Conservation (phyloP, 202 grass and related monocot species). For the Brachypodium distachyon region DNA sequence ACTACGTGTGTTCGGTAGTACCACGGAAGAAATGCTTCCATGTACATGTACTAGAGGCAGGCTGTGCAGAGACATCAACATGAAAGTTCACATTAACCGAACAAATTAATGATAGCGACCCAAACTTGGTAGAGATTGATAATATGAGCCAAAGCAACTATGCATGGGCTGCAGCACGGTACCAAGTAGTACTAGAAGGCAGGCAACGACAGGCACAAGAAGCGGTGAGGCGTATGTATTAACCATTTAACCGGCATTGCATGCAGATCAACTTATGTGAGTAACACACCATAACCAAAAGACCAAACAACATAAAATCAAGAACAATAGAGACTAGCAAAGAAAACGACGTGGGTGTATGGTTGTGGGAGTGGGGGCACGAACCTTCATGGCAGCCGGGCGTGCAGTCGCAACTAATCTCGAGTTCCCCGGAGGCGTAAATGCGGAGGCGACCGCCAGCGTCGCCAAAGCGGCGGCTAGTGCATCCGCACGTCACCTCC, state of each 20-base stretch:
- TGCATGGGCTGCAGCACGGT: slow-evolving; percentile 31
- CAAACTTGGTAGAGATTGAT: neutral
- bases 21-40: neutral
- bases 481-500: slow-evolving; percentile 93
- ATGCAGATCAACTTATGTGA: slow-evolving; percentile 33
- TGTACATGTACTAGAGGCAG: slow-evolving; percentile 19
- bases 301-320: slow-evolving; percentile 61
- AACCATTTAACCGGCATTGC: slow-evolving; percentile 58
- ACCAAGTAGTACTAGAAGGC: neutral
- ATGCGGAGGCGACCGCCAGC: slow-evolving; percentile 81
- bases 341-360: slow-evolving; percentile 1
- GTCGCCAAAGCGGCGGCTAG: slow-evolving; percentile 94
- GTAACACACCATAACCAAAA: slow-evolving; percentile 7
- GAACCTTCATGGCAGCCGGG: slow-evolving; percentile 86
- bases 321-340: neutral
- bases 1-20: slow-evolving; percentile 24
- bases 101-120: slow-evolving; percentile 14
- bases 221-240: slow-evolving; percentile 4
- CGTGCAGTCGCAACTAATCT: slow-evolving; percentile 84
- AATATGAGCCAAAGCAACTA: slow-evolving; percentile 23
- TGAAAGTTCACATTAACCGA: slow-evolving; percentile 1
- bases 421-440: slow-evolving; percentile 74
- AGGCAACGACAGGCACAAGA: slow-evolving; percentile 2
- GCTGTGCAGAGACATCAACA: slow-evolving; percentile 9
- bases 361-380: neutral